Base-by-base conservation (phyloP, 768 basidiomycete genomes). In the Cubamyces lactineus region DNA sequence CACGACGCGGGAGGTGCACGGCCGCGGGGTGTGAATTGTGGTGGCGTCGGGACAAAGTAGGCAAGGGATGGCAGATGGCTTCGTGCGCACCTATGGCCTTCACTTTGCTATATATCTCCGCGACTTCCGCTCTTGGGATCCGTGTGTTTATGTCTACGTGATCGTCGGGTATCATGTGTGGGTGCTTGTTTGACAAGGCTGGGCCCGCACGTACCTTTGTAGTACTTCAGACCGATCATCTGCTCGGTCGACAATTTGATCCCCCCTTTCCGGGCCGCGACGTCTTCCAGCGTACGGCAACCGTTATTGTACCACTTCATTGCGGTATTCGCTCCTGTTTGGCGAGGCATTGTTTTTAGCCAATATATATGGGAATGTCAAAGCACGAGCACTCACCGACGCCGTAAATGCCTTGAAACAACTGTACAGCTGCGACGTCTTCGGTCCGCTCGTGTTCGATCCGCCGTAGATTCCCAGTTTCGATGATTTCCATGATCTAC, bases 371-470 rank as follows among this genome's bases (percentile, higher is more conserved):
- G n/a, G 28, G 1, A 4, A 51, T 9, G 24, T 47, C 51, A 1
- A 34, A 34, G 34, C 9, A 34, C 9, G 11, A 17, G 50, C 57
- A 74, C 87, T 62, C 62, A 86, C 93, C 94, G 60, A 95, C 92
- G 34, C 91, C 93, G 68, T 96, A 96, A 45, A 97, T 88, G 8
- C 91, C 89, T 56, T 84, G 82, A 69, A 96, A 95, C 11, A 86
- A 48, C 23, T 78, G 75, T 2, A 81, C 79, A 0, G 80, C 81
- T 41, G 76, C 71, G 1, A 90, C 79, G 53, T 90, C 89, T 39
- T 83, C 85, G 1, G 87, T 88, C 23, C 76, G 79, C 71, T 91
- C 90, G 59, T 86, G 86, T 38, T 74, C 75, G 57, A 94, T 86
- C 16, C 92, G 84, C 21, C 79, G 78, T 30, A 93, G 77, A n/a